A percentile compares a stretch with the other conserved stretches of the same genome.
Evolutionary conservation across 2,329 filamentous ascomycete species (phyloP).

Genomic region (Diaporthe sp.): DNA sequence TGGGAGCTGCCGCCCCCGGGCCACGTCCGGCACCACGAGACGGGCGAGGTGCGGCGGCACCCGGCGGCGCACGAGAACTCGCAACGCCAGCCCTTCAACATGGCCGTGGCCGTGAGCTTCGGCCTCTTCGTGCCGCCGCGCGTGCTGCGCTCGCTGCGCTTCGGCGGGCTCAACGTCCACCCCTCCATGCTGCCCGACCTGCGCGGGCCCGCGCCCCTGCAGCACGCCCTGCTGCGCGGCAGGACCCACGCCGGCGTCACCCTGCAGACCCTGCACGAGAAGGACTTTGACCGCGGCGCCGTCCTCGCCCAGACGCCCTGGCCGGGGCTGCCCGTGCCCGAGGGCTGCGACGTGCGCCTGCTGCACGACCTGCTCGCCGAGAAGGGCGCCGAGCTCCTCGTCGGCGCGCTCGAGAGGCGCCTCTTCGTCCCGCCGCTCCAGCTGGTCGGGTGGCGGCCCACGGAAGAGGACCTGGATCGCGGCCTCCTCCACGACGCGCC

Average conservation of each 20-base stretch:
- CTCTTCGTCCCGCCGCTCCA: conserved; percentile 73
- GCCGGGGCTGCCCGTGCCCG: conserved; percentile 68
- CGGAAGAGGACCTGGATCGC: conserved; percentile 47
- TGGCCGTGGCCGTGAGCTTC: conserved; percentile 94
- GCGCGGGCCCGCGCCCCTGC: conserved; percentile 87
- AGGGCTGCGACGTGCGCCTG: conserved; percentile 59
- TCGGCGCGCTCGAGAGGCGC: conserved; percentile 72
- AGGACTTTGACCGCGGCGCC: conserved; percentile 82
- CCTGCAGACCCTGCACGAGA: conserved; percentile 86
- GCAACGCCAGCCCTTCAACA: conserved; percentile 73
- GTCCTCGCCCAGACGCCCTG: conserved; percentile 78
- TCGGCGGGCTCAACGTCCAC: conserved; percentile 94
- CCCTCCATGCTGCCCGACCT: conserved; percentile 91
- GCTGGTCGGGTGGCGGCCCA: conserved; percentile 44
- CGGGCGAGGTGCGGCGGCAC: conserved; percentile 38
- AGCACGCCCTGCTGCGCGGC: conserved; percentile 81
- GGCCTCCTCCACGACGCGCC: conserved; percentile 68
- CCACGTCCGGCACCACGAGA: conserved; percentile 38
- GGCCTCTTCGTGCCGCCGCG: conserved; percentile 88
- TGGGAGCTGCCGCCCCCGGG: conserved; percentile 68
- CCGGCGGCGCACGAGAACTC: conserved; percentile 40
- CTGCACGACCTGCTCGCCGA: conserved; percentile 69
- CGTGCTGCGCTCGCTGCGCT: conserved; percentile 77
- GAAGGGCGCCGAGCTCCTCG: conserved; percentile 79
- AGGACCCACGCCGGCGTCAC: conserved; percentile 79